phyloP scores from a whole-genome alignment of 768 basidiomycete species.

The Tricholoma flavovirens region DNA sequence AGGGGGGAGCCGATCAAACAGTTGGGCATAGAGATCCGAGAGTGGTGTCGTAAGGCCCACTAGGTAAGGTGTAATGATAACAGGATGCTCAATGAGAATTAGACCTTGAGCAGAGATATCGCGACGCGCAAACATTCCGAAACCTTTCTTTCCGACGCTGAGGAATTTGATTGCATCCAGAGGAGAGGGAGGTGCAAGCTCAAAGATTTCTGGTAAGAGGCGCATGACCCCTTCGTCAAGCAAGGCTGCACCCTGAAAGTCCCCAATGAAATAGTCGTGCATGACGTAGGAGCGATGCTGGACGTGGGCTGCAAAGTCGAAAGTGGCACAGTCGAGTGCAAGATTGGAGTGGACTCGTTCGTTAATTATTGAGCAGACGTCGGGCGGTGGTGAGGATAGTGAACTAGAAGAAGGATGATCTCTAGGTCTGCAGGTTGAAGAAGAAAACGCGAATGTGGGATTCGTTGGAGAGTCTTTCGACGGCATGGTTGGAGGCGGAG shows the following conservation, averaged over 20 bases:
- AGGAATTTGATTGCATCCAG: slow-evolving; percentile 16
- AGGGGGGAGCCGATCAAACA: slow-evolving; percentile 24
- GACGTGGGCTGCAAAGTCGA: slow-evolving; percentile 23
- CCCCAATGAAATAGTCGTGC: slow-evolving; percentile 14
- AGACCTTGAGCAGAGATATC: slow-evolving; percentile 27
- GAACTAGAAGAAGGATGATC: neutral
- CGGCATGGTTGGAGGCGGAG: slow-evolving; percentile 6
- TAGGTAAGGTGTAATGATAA: slow-evolving; percentile 32
- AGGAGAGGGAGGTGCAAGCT: slow-evolving; percentile 2
- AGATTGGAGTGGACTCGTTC: slow-evolving; percentile 17
- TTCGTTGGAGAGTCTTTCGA: neutral
- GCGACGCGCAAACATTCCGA: slow-evolving; percentile 32
- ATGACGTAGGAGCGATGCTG: slow-evolving; percentile 21
- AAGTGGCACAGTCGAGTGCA: slow-evolving; percentile 17
- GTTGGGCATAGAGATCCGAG: slow-evolving; percentile 26
- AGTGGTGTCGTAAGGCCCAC: slow-evolving; percentile 20
- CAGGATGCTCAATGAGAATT: slow-evolving; percentile 35
- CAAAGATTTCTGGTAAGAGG: slow-evolving; percentile 19
- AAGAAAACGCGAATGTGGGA: neutral
- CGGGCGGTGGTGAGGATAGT: slow-evolving; percentile 9
- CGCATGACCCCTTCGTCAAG: slow-evolving; percentile 26
- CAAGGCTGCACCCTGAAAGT: slow-evolving; percentile 20
- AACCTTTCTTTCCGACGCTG: slow-evolving; percentile 26
- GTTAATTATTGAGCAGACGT: slow-evolving; percentile 16
- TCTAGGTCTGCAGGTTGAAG: slow-evolving; percentile 9